Conservation (phyloP, 2,329 filamentous ascomycete species). For the Ascochyta lentis region DNA sequence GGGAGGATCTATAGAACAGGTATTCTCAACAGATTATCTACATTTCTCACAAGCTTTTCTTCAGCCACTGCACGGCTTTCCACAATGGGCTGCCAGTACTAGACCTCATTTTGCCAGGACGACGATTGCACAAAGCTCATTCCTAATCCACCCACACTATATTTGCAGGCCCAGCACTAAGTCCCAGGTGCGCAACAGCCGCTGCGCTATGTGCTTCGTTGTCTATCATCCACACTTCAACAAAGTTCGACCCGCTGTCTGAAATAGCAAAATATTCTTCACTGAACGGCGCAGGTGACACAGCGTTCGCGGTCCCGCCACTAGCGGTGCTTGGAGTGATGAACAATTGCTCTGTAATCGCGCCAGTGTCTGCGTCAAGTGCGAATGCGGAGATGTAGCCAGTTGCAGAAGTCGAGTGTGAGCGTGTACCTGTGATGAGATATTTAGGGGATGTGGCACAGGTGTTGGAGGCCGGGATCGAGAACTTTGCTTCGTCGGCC, state of each 20-base stretch:
- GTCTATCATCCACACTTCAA: slow-evolving; percentile 40
- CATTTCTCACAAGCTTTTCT: too few species aligned
- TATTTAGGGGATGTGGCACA: too few species aligned
- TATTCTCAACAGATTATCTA: too few species aligned
- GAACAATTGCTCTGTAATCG: not conserved
- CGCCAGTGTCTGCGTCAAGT: slow-evolving; percentile 27
- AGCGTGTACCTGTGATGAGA: not conserved
- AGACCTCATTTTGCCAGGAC: too few species aligned
- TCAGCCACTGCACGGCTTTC: too few species aligned
- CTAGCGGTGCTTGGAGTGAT: not conserved
- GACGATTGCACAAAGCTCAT: too few species aligned
- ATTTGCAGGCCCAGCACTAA: slow-evolving; percentile 12
- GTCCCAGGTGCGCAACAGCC: slow-evolving; percentile 19
- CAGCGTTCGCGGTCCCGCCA: not conserved
- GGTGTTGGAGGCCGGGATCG: too few species aligned
- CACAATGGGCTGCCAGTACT: too few species aligned
- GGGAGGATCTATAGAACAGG: too few species aligned
- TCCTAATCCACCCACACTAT: not conserved
- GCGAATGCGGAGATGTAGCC: slow-evolving; percentile 48
- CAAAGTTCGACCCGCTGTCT: slow-evolving; percentile 44
- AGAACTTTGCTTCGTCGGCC: too few species aligned
- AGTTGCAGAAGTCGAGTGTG: not conserved
- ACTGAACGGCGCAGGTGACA: not conserved
- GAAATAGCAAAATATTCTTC: slow-evolving; percentile 38
- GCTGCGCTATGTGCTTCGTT: slow-evolving; percentile 12